These are phyloP conservation scores for Schizochytrium sp. DNA, from an alignment of 108 stramenopile species.

Conservation along the genomic window DNA sequence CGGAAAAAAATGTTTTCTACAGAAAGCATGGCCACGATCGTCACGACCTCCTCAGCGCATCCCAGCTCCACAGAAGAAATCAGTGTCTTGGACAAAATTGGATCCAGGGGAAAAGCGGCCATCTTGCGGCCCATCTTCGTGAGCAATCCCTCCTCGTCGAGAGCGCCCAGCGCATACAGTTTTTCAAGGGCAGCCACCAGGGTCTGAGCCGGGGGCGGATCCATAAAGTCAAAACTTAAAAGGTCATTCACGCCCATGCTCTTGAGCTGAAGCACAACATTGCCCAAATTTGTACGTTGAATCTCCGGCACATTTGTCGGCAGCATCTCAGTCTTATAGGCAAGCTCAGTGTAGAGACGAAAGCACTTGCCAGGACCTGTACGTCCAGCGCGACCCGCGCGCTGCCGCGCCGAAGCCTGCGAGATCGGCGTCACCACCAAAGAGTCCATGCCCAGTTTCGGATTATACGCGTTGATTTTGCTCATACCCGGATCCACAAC, in stretches of 20 bases:
- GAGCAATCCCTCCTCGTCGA: conserved; percentile 92
- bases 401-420: conserved; percentile 81
- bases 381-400: conserved; percentile 88
- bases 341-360: conserved; percentile 89
- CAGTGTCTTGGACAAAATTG: conserved; percentile 85
- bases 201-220: conserved; percentile 90
- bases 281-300: conserved; percentile 86
- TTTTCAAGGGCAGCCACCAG: conserved; percentile 89
- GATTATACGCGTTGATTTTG: conserved; percentile 93
- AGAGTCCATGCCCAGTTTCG: conserved; percentile 94
- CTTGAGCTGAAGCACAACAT: conserved; percentile 88
- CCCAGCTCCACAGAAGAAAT: conserved; percentile 87
- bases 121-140: conserved; percentile 87
- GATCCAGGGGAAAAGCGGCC: conserved; percentile 98
- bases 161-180: conserved; percentile 83
- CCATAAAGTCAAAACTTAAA: conserved; percentile 97
- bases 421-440: conserved; percentile 94
- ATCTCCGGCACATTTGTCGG: conserved; percentile 87
- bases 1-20: conserved; percentile 96
- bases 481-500: conserved; percentile 97
- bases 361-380: conserved; percentile 98
- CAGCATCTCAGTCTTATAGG: conserved; percentile 84
- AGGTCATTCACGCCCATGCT: conserved; percentile 96
- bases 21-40: conserved; percentile 87
- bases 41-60: conserved; percentile 92